A percentile compares a stretch with the other conserved stretches of the same genome.
Conservation (phyloP, 768 basidiomycete species). For the Saitozyma podzolica region DNA sequence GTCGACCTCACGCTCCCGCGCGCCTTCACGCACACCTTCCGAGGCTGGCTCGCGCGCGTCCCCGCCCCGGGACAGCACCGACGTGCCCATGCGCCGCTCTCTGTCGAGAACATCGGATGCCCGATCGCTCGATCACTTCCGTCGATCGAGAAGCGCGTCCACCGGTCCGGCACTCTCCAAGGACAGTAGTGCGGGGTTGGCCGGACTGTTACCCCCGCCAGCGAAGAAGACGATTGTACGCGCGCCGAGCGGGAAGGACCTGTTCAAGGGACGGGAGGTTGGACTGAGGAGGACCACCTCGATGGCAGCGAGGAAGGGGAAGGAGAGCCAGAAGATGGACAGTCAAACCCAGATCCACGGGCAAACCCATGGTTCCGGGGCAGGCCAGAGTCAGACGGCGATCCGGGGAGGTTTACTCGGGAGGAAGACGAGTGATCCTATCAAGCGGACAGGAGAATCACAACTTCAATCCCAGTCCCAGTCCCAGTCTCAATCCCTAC, state of each 20-base stretch:
- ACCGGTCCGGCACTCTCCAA: background rate
- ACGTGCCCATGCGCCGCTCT: background rate
- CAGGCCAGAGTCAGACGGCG: background rate
- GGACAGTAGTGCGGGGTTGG: too few species aligned
- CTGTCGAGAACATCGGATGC: too few species aligned
- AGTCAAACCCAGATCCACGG: slow-evolving; percentile 7
- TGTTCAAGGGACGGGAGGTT: slow-evolving; percentile 49
- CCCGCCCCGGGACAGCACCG: background rate
- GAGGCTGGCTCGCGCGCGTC: too few species aligned
- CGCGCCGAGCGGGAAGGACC: slow-evolving; percentile 38
- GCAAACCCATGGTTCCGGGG: background rate
- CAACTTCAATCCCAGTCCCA: background rate
- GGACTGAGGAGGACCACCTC: slow-evolving; percentile 42
- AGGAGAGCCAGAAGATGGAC: slow-evolving; percentile 1
- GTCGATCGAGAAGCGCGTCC: slow-evolving; percentile 5
- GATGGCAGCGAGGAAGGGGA: slow-evolving; percentile 12
- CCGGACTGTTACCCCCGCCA: background rate
- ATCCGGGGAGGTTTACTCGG: slow-evolving; percentile 28
- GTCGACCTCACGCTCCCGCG: background rate
- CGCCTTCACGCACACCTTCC: background rate
- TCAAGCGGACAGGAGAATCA: slow-evolving; percentile 7
- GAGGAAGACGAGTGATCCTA: slow-evolving; percentile 33
- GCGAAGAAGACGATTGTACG: slow-evolving; percentile 20
- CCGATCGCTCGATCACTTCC: too few species aligned
- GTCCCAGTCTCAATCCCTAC: too few species aligned